Conservation (phyloP, 768 basidiomycete genomes). For the Clavaria fumosa region DNA sequence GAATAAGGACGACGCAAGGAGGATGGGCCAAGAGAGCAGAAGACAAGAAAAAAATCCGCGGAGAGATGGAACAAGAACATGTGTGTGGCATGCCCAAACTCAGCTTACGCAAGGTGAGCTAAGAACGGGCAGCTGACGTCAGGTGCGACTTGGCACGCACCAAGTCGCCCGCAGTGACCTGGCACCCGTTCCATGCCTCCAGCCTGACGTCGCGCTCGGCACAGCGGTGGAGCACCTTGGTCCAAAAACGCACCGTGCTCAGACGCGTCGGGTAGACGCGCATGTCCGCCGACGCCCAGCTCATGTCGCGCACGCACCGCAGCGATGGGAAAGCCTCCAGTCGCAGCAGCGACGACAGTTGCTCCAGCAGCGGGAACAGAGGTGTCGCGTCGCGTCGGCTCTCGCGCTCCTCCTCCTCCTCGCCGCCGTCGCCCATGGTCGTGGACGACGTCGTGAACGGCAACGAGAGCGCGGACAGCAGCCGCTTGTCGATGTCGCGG, state of each 20-base stretch:
- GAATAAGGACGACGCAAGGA: no score
- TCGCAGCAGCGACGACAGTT: conserved; percentile 40
- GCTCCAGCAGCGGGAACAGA: conserved; percentile 51
- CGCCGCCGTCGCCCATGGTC: no score
- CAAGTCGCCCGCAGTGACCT: conserved; percentile 28
- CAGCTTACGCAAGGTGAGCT: no score
- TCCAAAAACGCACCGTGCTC: conserved; percentile 28
- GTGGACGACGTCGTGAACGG: conserved; percentile 13
- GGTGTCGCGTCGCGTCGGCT: conserved; percentile 33
- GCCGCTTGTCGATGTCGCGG: conserved; percentile 50
- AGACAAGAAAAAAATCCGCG: no score
- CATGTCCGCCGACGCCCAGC: conserved; percentile 39
- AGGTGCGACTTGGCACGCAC: conserved; percentile 3
- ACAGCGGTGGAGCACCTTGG: conserved; percentile 27
- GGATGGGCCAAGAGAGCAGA: no score
- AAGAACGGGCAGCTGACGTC: no score
- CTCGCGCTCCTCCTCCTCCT: no score
- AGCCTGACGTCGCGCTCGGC: conserved; percentile 41
- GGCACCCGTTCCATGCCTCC: conserved; percentile 48
- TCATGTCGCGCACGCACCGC: conserved; percentile 49
- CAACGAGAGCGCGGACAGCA: conserved; percentile 29
- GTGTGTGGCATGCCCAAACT: no score
- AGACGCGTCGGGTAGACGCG: conserved; percentile 23
- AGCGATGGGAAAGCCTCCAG: conserved; percentile 46
- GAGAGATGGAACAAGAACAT: no score